Base-by-base conservation (phyloP, 306 rosid genomes). In the Sicyos edulis region DNA sequence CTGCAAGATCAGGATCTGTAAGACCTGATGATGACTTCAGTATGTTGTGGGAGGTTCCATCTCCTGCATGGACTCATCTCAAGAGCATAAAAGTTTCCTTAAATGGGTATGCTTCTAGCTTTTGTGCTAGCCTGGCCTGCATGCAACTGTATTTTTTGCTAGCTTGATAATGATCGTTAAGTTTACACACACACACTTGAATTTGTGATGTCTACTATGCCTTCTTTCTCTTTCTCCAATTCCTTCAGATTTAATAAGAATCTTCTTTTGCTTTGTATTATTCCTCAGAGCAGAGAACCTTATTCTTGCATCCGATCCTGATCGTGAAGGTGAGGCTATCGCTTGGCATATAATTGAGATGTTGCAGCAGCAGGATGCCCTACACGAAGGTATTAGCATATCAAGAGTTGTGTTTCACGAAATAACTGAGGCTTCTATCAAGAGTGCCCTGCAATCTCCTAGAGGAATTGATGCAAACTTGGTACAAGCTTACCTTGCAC, bases 291-390 rank as follows among this genome's bases (percentile, higher is more conserved):
- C 97, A 84, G 91, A 95, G 84, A 85, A 84, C 85, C 95, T 95
- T 74, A 91, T 95, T 83, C 95, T 95, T 83, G 99, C 99, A 44
- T 95, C 99, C 73, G 97, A 95, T 89, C 99, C 99, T 16, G 97
- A 95, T 78, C 96, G 99, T 47, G 99, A 95, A 82, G 99, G 99
- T 54, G 99, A 95, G 89, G 97, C 99, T 77, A 95, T 95, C 74
- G 89, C 97, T 45, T 95, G 99, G 99, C 99, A 95, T 82, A 87
- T 95, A 53, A 26, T 91, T 75, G 99, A 95, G 89, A 95, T 91
- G 99, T 81, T 95, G 78, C 86, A 87, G 42, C 99, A 89, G 71
- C 97, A 91, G 80, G 97, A 89, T 75, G 89, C 95, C 74, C 74
- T 93, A 78, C 85, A 55, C 2, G 83, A 87, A 71, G 87, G 83